Percentiles rank a stretch among this genome's conserved stretches.
Conservation (phyloP, 805 yeast species). For the Candida golubevii region DNA sequence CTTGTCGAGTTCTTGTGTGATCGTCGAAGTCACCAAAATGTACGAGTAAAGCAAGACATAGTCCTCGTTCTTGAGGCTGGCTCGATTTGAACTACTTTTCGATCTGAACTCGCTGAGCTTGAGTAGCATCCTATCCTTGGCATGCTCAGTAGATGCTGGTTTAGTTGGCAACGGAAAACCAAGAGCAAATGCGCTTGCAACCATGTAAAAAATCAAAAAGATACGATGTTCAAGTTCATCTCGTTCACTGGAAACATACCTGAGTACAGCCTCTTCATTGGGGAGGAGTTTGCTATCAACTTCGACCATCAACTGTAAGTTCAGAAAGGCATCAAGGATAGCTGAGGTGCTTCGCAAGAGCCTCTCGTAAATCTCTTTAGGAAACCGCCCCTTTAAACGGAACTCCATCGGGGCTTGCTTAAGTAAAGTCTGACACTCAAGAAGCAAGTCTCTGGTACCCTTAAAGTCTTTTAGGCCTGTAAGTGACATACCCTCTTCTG, state of each 20-base stretch:
- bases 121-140: conserved; percentile 62
- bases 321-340: conserved; percentile 72
- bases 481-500: conserved; percentile 17
- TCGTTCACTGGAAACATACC: conserved; percentile 53
- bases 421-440: conserved; percentile 55
- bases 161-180: conserved; percentile 76
- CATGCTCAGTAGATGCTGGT: conserved; percentile 73
- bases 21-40: conserved; percentile 63
- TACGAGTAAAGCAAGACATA: conserved; percentile 75
- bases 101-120: conserved; percentile 59
- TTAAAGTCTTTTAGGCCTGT: conserved; percentile 43
- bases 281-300: conserved; percentile 52
- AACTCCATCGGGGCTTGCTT: conserved; percentile 74
- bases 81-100: conserved; percentile 17
- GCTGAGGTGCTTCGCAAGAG: conserved; percentile 54
- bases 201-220: conserved; percentile 72
- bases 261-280: conserved; percentile 54
- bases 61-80: conserved; percentile 56
- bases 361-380: conserved; percentile 45
- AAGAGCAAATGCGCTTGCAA: conserved; percentile 68
- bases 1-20: conserved; percentile 59
- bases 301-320: conserved; percentile 62
- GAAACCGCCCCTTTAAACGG: conserved; percentile 71
- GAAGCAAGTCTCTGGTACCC: conserved; percentile 51
- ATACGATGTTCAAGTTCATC: conserved; percentile 67